A percentile compares a stretch with the other conserved stretches of the same genome.
phyloP scores from a whole-genome alignment of 768 basidiomycete species.

The Lentinula aciculospora region DNA sequence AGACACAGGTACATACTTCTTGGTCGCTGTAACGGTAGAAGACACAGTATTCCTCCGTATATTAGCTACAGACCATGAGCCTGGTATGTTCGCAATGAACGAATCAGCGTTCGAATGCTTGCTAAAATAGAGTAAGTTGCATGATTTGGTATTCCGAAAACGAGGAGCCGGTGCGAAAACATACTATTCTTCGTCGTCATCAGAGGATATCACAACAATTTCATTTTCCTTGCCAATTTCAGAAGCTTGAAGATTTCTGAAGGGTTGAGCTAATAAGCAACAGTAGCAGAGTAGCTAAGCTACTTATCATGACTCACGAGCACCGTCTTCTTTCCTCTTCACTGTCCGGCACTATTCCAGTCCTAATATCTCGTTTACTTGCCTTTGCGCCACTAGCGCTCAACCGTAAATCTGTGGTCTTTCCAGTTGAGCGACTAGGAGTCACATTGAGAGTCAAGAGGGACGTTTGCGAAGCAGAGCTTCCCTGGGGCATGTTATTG shows the following conservation, averaged over 20 bases:
- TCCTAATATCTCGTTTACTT: background rate
- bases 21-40: background rate
- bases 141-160: background rate
- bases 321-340: conserved; percentile 39
- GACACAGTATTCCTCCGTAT: background rate
- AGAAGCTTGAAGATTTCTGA: background rate
- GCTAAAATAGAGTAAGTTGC: background rate
- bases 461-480: background rate
- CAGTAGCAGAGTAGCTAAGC: no score
- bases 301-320: conserved; percentile 7
- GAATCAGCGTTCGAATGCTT: background rate
- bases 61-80: background rate
- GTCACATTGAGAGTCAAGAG: background rate
- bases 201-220: background rate
- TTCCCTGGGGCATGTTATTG: background rate
- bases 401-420: background rate
- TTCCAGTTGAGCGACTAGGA: background rate
- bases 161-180: background rate
- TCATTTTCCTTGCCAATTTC: background rate
- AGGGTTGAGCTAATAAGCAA: no score
- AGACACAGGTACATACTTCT: background rate
- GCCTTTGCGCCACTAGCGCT: background rate
- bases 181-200: background rate
- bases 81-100: background rate
- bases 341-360: conserved; percentile 40